Percentiles rank a stretch among this genome's conserved stretches.
Conservation (phyloP, 495 filamentous ascomycete species). For the Hypoxylon fuscum region DNA sequence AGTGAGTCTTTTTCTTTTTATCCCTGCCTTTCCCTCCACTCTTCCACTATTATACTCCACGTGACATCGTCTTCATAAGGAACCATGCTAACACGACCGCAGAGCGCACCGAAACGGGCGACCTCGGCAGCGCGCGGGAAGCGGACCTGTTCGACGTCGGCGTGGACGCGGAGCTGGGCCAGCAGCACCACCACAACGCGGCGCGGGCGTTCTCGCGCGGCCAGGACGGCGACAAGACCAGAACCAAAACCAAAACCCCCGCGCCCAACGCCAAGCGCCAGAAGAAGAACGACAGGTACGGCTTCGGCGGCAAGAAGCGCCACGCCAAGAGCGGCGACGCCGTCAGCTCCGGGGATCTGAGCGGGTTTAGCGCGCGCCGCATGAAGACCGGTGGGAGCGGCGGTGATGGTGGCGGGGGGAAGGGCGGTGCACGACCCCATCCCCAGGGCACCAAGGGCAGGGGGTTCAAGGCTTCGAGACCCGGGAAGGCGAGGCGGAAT, state of each 20-base stretch:
- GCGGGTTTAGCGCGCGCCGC: constrained; percentile 78
- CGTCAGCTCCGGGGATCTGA: constrained; percentile 76
- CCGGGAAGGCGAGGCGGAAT: constrained; percentile 55
- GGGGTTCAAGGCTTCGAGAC: constrained; percentile 13
- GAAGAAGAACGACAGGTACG: constrained; percentile 93
- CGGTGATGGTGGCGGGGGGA: too few relatives aligned
- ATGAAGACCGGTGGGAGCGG: constrained; percentile 79
- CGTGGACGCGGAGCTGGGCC: constrained; percentile 76
- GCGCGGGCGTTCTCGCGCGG: constrained; percentile 56
- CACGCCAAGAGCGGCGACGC: constrained; percentile 89
- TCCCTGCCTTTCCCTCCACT: constrained; percentile 15
- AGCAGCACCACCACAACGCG: constrained; percentile 49
- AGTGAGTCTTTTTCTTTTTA: constrained; percentile 66
- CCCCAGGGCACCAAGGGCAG: constrained; percentile 36
- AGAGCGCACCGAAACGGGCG: constrained; percentile 84
- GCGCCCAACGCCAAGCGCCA: constrained; percentile 74
- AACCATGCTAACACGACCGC: constrained; percentile 27
- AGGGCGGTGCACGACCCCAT: too few relatives aligned
- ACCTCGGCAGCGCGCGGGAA: constrained; percentile 70
- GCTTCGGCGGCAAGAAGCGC: constrained; percentile 94
- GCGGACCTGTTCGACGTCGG: constrained; percentile 94
- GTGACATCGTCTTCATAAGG: background rate
- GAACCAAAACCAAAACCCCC: too few relatives aligned
- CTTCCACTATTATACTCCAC: background rate
- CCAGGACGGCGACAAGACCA: constrained; percentile 46